phyloP scores from a whole-genome alignment of 345 rosid species.

The Hibiscus tridactylites region DNA sequence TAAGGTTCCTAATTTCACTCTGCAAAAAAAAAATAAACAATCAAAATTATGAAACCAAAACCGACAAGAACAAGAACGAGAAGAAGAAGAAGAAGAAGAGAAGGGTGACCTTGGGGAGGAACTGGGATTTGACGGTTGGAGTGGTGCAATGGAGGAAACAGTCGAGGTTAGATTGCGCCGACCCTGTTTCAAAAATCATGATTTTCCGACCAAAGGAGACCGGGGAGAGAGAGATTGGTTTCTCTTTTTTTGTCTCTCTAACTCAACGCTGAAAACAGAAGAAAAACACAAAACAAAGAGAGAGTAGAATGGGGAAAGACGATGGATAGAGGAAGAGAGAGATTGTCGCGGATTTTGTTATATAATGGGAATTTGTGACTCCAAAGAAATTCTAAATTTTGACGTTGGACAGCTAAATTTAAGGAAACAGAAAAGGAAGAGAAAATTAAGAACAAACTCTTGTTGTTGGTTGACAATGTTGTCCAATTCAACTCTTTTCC shows the following conservation, averaged over 20 bases:
- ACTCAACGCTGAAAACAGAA: constrained; percentile 23
- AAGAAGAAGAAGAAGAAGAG: neutral
- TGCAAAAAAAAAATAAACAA: constrained; percentile 21
- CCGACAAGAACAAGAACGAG: neutral
- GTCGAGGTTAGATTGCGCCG: constrained; percentile 72
- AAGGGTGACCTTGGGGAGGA: constrained; percentile 64
- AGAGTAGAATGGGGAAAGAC: constrained; percentile 3
- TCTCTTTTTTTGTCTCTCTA: constrained; percentile 12
- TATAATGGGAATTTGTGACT: constrained; percentile 14
- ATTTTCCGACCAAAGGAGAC: constrained; percentile 23
- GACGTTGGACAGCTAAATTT: constrained; percentile 58
- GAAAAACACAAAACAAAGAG: constrained; percentile 10
- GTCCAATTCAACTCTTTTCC: constrained; percentile 8
- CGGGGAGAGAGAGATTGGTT: constrained; percentile 16
- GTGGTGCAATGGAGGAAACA: constrained; percentile 78
- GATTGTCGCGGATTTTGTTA: constrained; percentile 36
- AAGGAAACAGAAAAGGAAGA: constrained; percentile 29
- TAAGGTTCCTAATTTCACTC: constrained; percentile 79
- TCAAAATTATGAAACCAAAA: neutral
- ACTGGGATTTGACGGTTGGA: constrained; percentile 70
- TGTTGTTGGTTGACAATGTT: constrained; percentile 15
- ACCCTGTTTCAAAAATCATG: constrained; percentile 63
- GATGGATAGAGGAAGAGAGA: constrained; percentile 28
- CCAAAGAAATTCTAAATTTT: constrained; percentile 38
- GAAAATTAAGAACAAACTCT: neutral